Percentiles rank a stretch among this genome's conserved stretches.
phyloP scores from a whole-genome alignment of 2,329 filamentous ascomycete genomes.

The Pseudocercospora fijiensis region DNA sequence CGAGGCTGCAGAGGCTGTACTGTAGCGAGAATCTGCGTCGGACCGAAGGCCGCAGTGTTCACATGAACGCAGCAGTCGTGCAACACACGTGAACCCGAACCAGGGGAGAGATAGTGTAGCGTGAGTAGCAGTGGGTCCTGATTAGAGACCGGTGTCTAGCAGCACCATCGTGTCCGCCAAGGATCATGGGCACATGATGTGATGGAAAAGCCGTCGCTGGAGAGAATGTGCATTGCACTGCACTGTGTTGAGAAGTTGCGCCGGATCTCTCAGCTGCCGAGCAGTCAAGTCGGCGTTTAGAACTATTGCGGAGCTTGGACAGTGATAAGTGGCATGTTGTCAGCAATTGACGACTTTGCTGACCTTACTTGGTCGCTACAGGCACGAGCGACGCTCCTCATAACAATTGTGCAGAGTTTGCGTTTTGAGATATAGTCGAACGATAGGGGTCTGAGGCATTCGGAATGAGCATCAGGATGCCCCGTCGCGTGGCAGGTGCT shows the following conservation, averaged over 20 bases:
- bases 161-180: background rate
- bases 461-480: background rate
- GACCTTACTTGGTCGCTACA: background rate
- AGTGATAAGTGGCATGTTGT: background rate
- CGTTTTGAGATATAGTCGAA: background rate
- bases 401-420: background rate
- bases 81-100: conserved; percentile 4
- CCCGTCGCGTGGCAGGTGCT: conserved; percentile 4
- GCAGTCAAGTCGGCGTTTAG: background rate
- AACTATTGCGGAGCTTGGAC: background rate
- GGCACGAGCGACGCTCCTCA: background rate
- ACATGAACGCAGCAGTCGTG: background rate
- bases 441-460: background rate
- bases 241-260: conserved; percentile 3
- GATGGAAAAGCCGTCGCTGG: background rate
- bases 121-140: background rate
- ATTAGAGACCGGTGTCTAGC: background rate
- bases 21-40: background rate
- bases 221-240: conserved; percentile 2
- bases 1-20: background rate
- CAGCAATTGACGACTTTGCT: background rate
- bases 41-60: background rate
- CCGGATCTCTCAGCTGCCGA: background rate
- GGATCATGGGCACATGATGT: background rate
- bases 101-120: background rate